These are phyloP conservation scores for Trichophyton mentagrophytes DNA, from an alignment of 2,329 filamentous ascomycete genomes.

Conservation along the genomic window DNA sequence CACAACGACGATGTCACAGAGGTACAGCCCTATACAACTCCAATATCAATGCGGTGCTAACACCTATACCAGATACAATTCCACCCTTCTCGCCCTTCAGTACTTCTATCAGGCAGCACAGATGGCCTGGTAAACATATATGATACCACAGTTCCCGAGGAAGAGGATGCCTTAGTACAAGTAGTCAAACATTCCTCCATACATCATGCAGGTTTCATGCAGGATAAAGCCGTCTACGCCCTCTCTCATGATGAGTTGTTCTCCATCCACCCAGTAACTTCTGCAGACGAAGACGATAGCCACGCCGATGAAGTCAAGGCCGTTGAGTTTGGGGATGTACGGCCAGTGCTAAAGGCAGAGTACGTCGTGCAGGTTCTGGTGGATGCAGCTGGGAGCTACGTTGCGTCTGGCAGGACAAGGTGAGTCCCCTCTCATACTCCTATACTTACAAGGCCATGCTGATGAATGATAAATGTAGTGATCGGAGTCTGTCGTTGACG, in stretches of 20 bases:
- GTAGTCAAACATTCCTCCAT: slow-evolving; percentile 52
- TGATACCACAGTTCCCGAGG: slow-evolving; percentile 43
- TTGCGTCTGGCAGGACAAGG: slow-evolving; percentile 41
- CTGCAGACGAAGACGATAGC: slow-evolving; percentile 37
- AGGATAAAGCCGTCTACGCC: slow-evolving; percentile 41
- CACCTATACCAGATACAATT: slow-evolving; percentile 33
- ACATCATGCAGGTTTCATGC: slow-evolving; percentile 49
- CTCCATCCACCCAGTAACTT: slow-evolving; percentile 38
- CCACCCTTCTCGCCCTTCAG: slow-evolving; percentile 39
- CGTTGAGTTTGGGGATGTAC: slow-evolving; percentile 43
- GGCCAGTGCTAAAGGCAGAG: slow-evolving; percentile 43
- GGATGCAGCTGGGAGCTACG: slow-evolving; percentile 29
- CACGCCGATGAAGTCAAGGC: slow-evolving; percentile 31
- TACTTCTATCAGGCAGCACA: slow-evolving; percentile 49
- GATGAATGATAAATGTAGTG: slow-evolving; percentile 16
- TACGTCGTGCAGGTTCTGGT: slow-evolving; percentile 46
- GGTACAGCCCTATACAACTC: slow-evolving; percentile 18
- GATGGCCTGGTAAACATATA: slow-evolving; percentile 52
- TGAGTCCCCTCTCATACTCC: slow-evolving; percentile 16
- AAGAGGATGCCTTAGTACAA: slow-evolving; percentile 51
- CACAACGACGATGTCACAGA: slow-evolving; percentile 50
- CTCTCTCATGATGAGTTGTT: slow-evolving; percentile 51
- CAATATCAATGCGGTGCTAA: background rate
- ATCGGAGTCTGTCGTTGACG: slow-evolving; percentile 32
- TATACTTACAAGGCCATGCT: background rate